Evolutionary conservation across 2,329 filamentous ascomycete genomes (phyloP), one percentile per base, ranked within the genome.

Genomic region (Epichloe brachyelytri): DNA sequence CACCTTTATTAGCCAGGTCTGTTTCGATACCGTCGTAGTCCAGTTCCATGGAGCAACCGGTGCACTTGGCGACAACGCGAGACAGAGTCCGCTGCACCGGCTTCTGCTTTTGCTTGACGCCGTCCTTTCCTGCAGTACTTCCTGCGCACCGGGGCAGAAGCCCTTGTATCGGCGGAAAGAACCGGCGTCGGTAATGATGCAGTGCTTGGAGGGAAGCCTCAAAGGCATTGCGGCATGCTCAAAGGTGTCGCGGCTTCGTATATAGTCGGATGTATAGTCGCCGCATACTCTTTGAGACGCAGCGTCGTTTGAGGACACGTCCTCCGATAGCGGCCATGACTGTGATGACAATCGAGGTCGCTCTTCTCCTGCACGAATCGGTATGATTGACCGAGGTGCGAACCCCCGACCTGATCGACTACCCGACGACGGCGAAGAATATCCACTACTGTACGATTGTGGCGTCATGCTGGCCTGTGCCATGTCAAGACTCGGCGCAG

Each of bases 91-190:
- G 39, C 47, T 70, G 59, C 50, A 76, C 72, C 26, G 74, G 69
- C 53, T 76, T 73, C 56, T 72, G 73, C 6, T 72, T 69, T 55
- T 71, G 74, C 57, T 71, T 75, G 44, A 79, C 68, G 5, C 76
- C 76, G 2, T 69, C 59, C 2, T 70, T 71, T 1, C 77, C 40
- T 65, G 65, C 33, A 73, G 61, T 1, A 74, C 69, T 12, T 76
- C 74, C 46, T 71, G 72, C 7, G 77, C 76, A 1, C 77, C 77
- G 17, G 71, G 68, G 43, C 77, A 80, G 55, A 80, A 78, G 1
- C 76, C 76, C 51, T 75, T 77, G 38, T 74, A 64, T 11, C 71
- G 62, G 45, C 74, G 71, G 54, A 78, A 79, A 0, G 77, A 79
- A 54, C 75, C 76, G 10, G 63, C 55, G 2, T 58, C 55, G 11